phyloP scores from a whole-genome alignment of 1,139 yeast species.

The Candida sanyaensis region DNA sequence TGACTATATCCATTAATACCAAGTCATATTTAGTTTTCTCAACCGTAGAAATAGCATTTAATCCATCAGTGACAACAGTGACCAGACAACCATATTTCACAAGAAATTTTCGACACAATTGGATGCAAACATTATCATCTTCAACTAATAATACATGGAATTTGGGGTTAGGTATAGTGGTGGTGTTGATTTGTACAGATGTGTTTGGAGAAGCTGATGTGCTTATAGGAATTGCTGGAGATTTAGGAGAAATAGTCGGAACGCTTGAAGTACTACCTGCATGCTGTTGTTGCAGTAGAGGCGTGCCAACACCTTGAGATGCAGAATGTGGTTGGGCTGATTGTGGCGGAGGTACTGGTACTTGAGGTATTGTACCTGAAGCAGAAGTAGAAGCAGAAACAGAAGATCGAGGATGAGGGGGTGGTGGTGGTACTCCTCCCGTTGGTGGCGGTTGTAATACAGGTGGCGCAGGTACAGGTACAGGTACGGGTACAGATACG shows the following conservation, averaged over 20 bases:
- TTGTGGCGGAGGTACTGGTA: neutral
- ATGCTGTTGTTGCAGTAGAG: neutral
- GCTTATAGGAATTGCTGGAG: constrained; percentile 4
- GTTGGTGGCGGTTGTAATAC: neutral
- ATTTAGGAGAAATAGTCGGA: constrained; percentile 17
- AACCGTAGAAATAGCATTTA: constrained; percentile 80
- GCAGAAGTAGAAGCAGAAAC: neutral
- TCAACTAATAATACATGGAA: constrained; percentile 81
- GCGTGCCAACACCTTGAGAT: neutral
- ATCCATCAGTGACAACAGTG: constrained; percentile 89
- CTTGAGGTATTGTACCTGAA: neutral
- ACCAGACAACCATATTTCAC: constrained; percentile 90
- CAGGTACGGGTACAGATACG: neutral
- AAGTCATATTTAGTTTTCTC: constrained; percentile 78
- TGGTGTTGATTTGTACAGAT: constrained; percentile 24
- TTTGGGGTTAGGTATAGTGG: constrained; percentile 40
- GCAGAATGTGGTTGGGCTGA: neutral
- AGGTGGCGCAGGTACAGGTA: neutral
- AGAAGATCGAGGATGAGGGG: neutral
- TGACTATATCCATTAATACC: constrained; percentile 89
- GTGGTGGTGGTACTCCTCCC: neutral
- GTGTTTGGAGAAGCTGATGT: constrained; percentile 8
- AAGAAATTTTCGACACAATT: constrained; percentile 73
- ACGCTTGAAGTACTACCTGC: constrained; percentile 5
- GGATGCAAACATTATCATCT: constrained; percentile 84